Evolutionary conservation across 2,329 filamentous ascomycete genomes (phyloP).

Genomic region (Coniochaeta pulveracea): DNA sequence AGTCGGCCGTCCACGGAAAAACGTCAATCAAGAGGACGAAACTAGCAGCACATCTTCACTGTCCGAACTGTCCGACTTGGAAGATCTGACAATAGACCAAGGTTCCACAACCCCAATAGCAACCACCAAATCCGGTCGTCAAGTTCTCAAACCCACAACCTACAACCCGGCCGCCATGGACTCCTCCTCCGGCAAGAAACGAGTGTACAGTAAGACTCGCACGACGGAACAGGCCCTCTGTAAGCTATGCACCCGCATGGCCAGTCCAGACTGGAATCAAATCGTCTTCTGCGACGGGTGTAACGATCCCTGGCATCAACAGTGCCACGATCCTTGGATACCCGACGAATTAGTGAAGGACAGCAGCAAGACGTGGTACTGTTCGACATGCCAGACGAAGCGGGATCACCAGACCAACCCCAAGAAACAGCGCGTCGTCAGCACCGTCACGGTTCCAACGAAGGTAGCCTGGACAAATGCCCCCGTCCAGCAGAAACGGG

Average conservation of each 20-base stretch:
- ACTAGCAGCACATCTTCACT: constrained; percentile 12
- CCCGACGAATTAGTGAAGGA: constrained; percentile 57
- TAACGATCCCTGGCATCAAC: constrained; percentile 69
- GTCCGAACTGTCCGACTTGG: constrained; percentile 17
- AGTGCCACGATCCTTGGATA: constrained; percentile 68
- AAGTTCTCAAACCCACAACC: constrained; percentile 53
- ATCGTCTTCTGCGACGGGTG: constrained; percentile 73
- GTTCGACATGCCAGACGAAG: constrained; percentile 45
- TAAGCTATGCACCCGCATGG: constrained; percentile 59
- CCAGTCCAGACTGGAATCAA: constrained; percentile 62
- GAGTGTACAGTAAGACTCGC: constrained; percentile 39
- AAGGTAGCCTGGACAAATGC: constrained; percentile 25
- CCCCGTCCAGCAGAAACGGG: constrained; percentile 38
- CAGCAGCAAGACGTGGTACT: constrained; percentile 61
- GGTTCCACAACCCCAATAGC: constrained; percentile 32
- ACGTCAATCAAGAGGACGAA: constrained; percentile 12
- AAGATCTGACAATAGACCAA: constrained; percentile 7
- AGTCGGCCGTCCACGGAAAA: too few species aligned
- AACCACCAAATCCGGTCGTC: constrained; percentile 65
- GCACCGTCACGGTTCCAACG: background rate
- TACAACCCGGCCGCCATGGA: constrained; percentile 47
- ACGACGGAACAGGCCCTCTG: constrained; percentile 53
- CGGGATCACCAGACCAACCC: constrained; percentile 25
- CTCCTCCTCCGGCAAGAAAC: constrained; percentile 22
- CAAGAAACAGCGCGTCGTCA: constrained; percentile 8